Evolutionary conservation across 1,284 basidiomycete genomes (phyloP), one percentile per base, ranked within the genome.

Genomic region (Exobasidium rhododendri): DNA sequence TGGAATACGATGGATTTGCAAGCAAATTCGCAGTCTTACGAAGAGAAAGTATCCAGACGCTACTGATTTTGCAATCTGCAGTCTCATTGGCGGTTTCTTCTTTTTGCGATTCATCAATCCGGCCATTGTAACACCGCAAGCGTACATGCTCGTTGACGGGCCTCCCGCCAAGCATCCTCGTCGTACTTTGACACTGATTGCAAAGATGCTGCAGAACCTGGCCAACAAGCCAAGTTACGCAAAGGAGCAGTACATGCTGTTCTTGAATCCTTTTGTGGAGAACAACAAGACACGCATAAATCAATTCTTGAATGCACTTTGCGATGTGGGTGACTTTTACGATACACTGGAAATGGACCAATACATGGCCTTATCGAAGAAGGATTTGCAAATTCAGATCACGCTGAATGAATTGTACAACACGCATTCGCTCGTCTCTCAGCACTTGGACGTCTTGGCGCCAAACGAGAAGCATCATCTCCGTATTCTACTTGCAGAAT

Each of bases 81-180:
- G 94, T 4, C 85, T 99, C 61, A 98, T 99, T 73, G 96, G 96
- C 59, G 94, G 94, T 22, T 98, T 98, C 84, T 99, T 98, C 86
- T 98, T 98, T 85, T 86, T 99, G 63, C 91, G 96, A 13, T 99
- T 98, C 82, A 97, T 99, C 84, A 99, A 99, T 78, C 96, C 96
- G 2, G 96, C 96, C n/a, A 93, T 99, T 68, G 96, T 99, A 61
- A 97, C 96, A 1, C 96, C 96, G 0, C 96, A 99, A 80, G 94
- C 96, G 24, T 98, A 98, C 81, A 97, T 98, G 94, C 87, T 99
- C 53, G 94, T 98, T 44, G 94, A 97, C 77, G 91, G 90, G 51
- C 89, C 94, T 22, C 96, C 96, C 0, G 93, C 96, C 7, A 97
- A 97, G 81, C 92, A 97, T 80, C 94, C 94, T 26, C 85, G 96